Evolutionary conservation across 306 rosid genomes (phyloP).

Genomic region (Quercus agrifolia): DNA sequence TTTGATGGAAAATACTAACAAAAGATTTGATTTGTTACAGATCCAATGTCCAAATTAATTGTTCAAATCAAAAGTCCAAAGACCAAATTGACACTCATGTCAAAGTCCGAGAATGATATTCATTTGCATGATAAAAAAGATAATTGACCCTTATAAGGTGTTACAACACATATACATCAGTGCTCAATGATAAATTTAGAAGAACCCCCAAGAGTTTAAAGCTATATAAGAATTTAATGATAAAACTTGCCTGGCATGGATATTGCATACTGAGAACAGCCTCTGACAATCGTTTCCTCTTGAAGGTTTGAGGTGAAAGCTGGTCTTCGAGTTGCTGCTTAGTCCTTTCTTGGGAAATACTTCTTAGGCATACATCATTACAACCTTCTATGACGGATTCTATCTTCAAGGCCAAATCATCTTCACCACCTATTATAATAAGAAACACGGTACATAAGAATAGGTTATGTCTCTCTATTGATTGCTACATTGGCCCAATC

Average conservation of each 20-base stretch:
- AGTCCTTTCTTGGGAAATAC: conserved; percentile 33
- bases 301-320: conserved; percentile 24
- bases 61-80: too few species aligned
- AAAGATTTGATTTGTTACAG: too few species aligned
- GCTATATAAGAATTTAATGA: not conserved
- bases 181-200: too few species aligned
- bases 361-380: conserved; percentile 34
- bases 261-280: conserved; percentile 36
- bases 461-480: not conserved
- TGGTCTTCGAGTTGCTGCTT: conserved; percentile 32
- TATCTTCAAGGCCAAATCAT: conserved; percentile 49
- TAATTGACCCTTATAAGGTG: not conserved
- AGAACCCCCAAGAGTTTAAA: not conserved
- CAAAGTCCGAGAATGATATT: too few species aligned
- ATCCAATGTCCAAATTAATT: too few species aligned
- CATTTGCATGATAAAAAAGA: not conserved
- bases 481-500: not conserved
- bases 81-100: too few species aligned
- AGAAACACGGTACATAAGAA: conserved; percentile 22
- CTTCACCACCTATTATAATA: conserved; percentile 51
- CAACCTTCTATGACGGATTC: conserved; percentile 70
- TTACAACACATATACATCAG: not conserved
- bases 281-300: conserved; percentile 56
- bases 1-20: too few species aligned
- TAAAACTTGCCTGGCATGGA: conserved; percentile 60